Percentiles rank a stretch among this genome's conserved stretches.
Conservation (phyloP, 345 rosid species). For the Euclidium syriacum region DNA sequence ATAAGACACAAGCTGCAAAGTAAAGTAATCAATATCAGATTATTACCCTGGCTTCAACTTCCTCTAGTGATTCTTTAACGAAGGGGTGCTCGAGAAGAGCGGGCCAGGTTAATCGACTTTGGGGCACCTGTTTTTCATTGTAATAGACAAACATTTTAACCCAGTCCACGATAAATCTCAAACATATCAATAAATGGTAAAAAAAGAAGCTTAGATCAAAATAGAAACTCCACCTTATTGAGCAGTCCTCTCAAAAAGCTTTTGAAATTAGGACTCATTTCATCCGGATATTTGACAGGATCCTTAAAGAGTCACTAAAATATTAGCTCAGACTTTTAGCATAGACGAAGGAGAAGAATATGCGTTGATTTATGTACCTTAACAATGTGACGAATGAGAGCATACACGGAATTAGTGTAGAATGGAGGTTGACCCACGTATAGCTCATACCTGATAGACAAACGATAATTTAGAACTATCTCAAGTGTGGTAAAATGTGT, state of each 20-base stretch:
- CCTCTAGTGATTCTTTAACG: slow-evolving; percentile 64
- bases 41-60: slow-evolving; percentile 66
- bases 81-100: slow-evolving; percentile 94
- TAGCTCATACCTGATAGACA: slow-evolving; percentile 74
- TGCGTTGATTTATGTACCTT: slow-evolving; percentile 48
- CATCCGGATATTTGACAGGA: slow-evolving; percentile 94
- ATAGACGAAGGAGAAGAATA: slow-evolving; percentile 8
- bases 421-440: slow-evolving; percentile 98
- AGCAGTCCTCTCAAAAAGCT: slow-evolving; percentile 95
- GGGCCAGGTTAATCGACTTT: slow-evolving; percentile 91
- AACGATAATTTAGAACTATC: slow-evolving; percentile 8
- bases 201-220: background rate
- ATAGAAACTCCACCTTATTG: slow-evolving; percentile 54
- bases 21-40: slow-evolving; percentile 6
- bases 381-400: slow-evolving; percentile 93
- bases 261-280: slow-evolving; percentile 78
- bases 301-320: slow-evolving; percentile 51
- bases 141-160: slow-evolving; percentile 8
- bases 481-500: background rate
- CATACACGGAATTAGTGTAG: slow-evolving; percentile 96
- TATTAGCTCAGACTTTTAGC: slow-evolving; percentile 33
- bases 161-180: background rate
- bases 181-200: background rate
- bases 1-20: slow-evolving; percentile 10
- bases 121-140: slow-evolving; percentile 64